Conservation (phyloP, 495 filamentous ascomycete species). For the Aspergillus sclerotioniger region DNA sequence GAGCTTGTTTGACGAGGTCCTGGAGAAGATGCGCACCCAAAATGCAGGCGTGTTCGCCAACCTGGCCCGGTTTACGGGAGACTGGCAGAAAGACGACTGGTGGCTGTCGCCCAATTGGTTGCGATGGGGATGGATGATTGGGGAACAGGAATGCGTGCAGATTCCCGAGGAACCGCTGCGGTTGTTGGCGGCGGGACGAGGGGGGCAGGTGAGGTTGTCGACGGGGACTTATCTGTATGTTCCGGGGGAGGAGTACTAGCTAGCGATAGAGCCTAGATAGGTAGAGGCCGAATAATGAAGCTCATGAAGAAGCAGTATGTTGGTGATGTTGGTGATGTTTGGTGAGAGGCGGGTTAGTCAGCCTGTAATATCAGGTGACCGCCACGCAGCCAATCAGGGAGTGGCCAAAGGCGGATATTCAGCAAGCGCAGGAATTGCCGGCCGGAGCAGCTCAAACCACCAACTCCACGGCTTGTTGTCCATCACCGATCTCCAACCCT, state of each 20-base stretch:
- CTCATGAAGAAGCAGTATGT: slow-evolving; percentile 1
- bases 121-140: slow-evolving; percentile 41
- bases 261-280: not conserved
- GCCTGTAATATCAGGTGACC: slow-evolving; percentile 31
- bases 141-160: slow-evolving; percentile 40
- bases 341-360: slow-evolving; percentile 14
- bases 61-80: slow-evolving; percentile 19
- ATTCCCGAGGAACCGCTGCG: slow-evolving; percentile 38
- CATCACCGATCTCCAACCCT: slow-evolving; percentile 20
- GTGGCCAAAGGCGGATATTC: slow-evolving; percentile 46
- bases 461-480: slow-evolving; percentile 12
- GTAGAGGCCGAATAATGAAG: no score
- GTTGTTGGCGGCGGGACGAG: slow-evolving; percentile 21
- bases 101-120: slow-evolving; percentile 46
- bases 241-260: slow-evolving; percentile 23
- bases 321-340: not conserved
- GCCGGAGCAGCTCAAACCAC: slow-evolving; percentile 23
- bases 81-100: slow-evolving; percentile 23
- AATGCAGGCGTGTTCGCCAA: slow-evolving; percentile 12
- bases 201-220: slow-evolving; percentile 25
- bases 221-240: slow-evolving; percentile 44
- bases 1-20: slow-evolving; percentile 23
- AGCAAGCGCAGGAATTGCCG: slow-evolving; percentile 48
- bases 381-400: slow-evolving; percentile 32
- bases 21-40: slow-evolving; percentile 14